These are phyloP conservation scores for Musa beccarii DNA, from an alignment of 176 grass and related monocot species.

Conservation along the genomic window DNA sequence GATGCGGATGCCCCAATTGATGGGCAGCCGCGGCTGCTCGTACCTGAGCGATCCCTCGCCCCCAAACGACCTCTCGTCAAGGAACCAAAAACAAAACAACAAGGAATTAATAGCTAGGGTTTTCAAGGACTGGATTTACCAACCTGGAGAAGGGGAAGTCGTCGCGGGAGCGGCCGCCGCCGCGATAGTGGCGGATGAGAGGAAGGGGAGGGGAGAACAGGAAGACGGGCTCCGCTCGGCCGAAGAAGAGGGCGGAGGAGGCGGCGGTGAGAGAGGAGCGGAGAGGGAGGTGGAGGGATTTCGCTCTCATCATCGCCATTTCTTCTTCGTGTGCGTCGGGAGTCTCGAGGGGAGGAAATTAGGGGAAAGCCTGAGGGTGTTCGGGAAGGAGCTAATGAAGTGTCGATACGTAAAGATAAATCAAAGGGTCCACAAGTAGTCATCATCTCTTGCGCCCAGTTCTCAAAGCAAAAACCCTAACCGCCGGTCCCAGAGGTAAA, in stretches of 20 bases:
- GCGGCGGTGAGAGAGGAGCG: conserved; percentile 22
- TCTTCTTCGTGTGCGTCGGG: background rate
- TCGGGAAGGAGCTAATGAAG: no score
- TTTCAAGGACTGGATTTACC: background rate
- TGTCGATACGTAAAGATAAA: no score
- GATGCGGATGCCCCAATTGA: conserved; percentile 93
- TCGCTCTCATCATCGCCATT: conserved; percentile 11
- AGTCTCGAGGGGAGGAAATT: background rate
- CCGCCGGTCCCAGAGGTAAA: no score
- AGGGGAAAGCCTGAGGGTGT: background rate
- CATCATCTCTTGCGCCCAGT: no score
- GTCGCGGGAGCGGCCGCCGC: conserved; percentile 32
- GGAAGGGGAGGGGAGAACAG: conserved; percentile 5
- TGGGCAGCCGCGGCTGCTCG: conserved; percentile 35
- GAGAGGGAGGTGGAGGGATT: background rate
- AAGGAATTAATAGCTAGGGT: background rate
- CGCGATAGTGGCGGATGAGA: conserved; percentile 22
- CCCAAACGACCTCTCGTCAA: background rate
- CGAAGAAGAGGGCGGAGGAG: background rate
- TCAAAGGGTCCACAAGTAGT: no score
- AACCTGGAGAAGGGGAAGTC: conserved; percentile 30
- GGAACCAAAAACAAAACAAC: background rate
- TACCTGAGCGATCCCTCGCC: conserved; percentile 20
- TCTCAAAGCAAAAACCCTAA: no score
- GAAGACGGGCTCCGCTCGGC: background rate